Evolutionary conservation across 2,329 filamentous ascomycete genomes (phyloP), one percentile per base, ranked within the genome.

Genomic region (Phaeophleospora eucalypticola): DNA sequence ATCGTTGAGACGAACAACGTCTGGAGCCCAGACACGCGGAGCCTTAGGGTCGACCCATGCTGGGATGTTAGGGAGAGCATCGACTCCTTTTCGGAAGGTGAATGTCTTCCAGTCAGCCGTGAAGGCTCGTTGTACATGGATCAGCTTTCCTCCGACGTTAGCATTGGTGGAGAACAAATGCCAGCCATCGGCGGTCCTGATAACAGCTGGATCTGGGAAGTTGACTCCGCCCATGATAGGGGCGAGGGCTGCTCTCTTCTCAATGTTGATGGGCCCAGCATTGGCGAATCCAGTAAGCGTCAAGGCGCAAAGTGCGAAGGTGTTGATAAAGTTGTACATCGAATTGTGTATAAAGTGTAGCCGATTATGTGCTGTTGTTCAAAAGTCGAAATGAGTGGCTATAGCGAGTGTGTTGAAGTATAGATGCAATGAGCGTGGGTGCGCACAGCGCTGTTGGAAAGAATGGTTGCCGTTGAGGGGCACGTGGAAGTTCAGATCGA

Each of bases 21-120:
- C 80, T 4, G 81, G 82, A 0, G 81, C 81, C 80, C 80, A 84
- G 21, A 76, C 77, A 44, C 79, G 72, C 3, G 63, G 61, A 2
- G 70, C 75, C 24, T 75, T 43, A 14, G 49, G 16, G 15, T 59
- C 50, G 14, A 65, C 76, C 81, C 82, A 84, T 6, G 68, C 57
- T 2, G 72, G 72, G 3, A 75, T 52, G 4, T 66, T 62, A 0
- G 79, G 78, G 10, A 84, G 68, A 1, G 76, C 74, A 52, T 83
- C 80, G 47, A 58, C 16, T 54, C 63, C 27, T 12, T 69, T 61
- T 17, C 57, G 49, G 29, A 68, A 48, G 2, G 43, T 58, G 63
- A 66, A 70, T 8, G 52, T 61, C 4, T 56, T 43, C 54, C 70
- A 69, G 49, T 70, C 57, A 2, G 46, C 49, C 3, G 66, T 69